Conservation (phyloP, 495 filamentous ascomycete genomes). For the Neurospora sp. region DNA sequence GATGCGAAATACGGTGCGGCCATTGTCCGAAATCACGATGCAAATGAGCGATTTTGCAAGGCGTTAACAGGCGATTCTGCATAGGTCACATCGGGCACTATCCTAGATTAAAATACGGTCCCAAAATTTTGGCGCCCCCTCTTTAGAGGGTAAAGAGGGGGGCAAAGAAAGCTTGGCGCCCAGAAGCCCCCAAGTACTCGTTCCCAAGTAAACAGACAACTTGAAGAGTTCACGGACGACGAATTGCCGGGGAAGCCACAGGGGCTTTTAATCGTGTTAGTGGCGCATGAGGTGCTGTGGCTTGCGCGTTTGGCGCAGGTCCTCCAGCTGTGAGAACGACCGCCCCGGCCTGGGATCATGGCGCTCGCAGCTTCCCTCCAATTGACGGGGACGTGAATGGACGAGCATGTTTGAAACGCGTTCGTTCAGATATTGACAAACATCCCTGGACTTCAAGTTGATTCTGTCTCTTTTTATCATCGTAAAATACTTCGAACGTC, state of each 20-base stretch:
- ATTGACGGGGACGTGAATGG: background rate
- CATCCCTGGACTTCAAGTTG: background rate
- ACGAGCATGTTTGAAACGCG: background rate
- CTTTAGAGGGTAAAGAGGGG: no score
- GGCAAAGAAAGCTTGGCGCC: no score
- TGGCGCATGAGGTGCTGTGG: background rate
- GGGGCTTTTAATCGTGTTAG: background rate
- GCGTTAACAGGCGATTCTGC: no score
- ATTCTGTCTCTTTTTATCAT: background rate
- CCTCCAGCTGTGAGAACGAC: background rate
- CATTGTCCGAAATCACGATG: no score
- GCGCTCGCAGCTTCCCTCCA: background rate
- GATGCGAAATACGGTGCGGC: no score
- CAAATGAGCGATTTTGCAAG: no score
- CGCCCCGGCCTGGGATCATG: background rate
- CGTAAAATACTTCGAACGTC: background rate
- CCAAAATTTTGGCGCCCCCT: no score
- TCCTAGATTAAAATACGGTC: no score
- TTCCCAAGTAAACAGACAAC: no score
- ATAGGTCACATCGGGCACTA: no score
- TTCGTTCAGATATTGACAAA: background rate
- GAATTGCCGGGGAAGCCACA: background rate
- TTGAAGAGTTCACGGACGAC: background rate
- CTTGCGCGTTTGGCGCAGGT: background rate
- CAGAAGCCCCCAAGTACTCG: no score